phyloP scores from a whole-genome alignment of 768 basidiomycete species.

The Termitomyces sp. region DNA sequence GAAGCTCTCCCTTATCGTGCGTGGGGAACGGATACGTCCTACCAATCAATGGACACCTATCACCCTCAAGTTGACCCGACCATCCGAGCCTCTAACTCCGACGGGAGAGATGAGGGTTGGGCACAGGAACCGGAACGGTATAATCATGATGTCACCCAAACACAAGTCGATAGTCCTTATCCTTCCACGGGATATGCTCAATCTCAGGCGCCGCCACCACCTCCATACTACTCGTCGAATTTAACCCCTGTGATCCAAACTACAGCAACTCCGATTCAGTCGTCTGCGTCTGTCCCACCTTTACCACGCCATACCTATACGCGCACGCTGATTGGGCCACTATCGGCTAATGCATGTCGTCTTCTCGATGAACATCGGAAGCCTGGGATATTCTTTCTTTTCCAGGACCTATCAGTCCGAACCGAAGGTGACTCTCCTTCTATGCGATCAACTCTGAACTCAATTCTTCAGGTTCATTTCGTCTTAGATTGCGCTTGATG shows the following conservation, averaged over 20 bases:
- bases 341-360: conserved; percentile 82
- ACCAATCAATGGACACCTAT: conserved; percentile 26
- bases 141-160: conserved; percentile 24
- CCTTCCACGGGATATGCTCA: conserved; percentile 19
- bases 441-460: conserved; percentile 3
- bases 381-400: conserved; percentile 89
- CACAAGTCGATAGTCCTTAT: conserved; percentile 26
- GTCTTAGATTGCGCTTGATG: conserved; percentile 82
- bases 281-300: conserved; percentile 23
- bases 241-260: conserved; percentile 12
- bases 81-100: conserved; percentile 30
- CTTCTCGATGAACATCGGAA: conserved; percentile 82
- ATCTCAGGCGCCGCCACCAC: conserved; percentile 22
- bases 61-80: conserved; percentile 35
- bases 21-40: conserved; percentile 40
- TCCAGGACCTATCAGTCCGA: conserved; percentile 90
- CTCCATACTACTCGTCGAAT: conserved; percentile 19
- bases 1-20: conserved; percentile 41
- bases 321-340: conserved; percentile 84
- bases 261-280: conserved; percentile 2
- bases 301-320: conserved; percentile 72
- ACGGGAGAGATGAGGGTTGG: conserved; percentile 34
- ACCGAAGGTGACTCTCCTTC: conserved; percentile 64
- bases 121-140: conserved; percentile 16
- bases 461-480: conserved; percentile 62